Evolutionary conservation across 1,139 yeast genomes (phyloP), one percentile per base, ranked within the genome.

Genomic region (Saccharomyces pastorianus): DNA sequence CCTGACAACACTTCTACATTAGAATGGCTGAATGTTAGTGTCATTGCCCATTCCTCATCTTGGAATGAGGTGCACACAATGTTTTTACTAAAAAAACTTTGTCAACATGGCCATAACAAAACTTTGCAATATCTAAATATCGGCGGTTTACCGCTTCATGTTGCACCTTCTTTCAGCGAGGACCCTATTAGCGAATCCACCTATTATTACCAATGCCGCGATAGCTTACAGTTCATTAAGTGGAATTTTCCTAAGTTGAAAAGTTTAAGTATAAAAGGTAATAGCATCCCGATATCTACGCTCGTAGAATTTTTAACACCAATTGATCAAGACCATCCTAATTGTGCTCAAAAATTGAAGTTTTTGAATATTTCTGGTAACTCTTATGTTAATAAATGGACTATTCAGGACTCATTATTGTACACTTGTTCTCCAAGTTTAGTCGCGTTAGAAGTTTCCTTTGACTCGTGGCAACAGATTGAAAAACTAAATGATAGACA

Each of bases 1-100:
- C 78, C 77, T 32, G 69, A 73, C 32, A 62, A 66, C 34, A 58
- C 64, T 2, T 60, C 68, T 14, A 74, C 81, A 27, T 73, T 89
- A 51, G 76, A 78, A 55, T 89, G 96, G 96, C 77, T 89, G 38
- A 88, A 84, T 63, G 73, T 89, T 52, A 88, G 86, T 68, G 83
- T 83, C 57, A 93, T 87, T 65, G 84, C 55, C 77, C 88, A 61
- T 83, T 85, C 82, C 6, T 77, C 85, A 13, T 83, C 86, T 1
- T 76, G 84, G 62, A 80, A 77, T 41, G 82, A 81, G 51, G 77
- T 77, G 63, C 90, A 79, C 55, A 74, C 84, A 58, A 71, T 84
- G 67, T 77, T 77, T 72, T 71, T 85, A 5, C 69, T 84, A 54
- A 80, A 79, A 74, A 62, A 83, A 54, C 55, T 73, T 46, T 64